phyloP scores from a whole-genome alignment of 2,329 filamentous ascomycete species.

The Aspergillus pseudoterreus region DNA sequence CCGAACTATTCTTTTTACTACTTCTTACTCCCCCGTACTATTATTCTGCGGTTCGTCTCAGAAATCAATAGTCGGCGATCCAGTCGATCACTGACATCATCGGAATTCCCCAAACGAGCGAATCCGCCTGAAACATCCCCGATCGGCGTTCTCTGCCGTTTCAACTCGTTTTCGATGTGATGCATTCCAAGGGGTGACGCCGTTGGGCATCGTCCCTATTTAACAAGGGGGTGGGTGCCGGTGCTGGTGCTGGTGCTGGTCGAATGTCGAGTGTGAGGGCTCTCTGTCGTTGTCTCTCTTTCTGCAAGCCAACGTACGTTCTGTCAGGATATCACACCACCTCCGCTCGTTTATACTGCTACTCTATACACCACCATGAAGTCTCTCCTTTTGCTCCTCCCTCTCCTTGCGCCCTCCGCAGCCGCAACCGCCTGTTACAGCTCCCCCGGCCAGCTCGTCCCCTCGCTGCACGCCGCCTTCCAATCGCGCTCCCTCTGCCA shows the following conservation, averaged over 20 bases:
- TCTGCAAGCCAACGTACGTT: too few relatives aligned
- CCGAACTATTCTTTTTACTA: too few relatives aligned
- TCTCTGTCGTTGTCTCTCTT: too few relatives aligned
- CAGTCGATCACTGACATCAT: slow-evolving; percentile 10
- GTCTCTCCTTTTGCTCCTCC: not conserved
- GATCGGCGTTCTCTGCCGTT: slow-evolving; percentile 18
- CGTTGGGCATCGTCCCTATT: not conserved
- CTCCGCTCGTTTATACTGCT: too few relatives aligned
- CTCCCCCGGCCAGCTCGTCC: not conserved
- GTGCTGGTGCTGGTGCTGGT: too few relatives aligned
- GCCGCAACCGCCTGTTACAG: not conserved
- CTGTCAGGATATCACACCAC: too few relatives aligned
- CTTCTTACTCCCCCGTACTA: too few relatives aligned
- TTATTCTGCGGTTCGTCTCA: slow-evolving; percentile 6
- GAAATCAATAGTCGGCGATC: slow-evolving; percentile 19
- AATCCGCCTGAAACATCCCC: not conserved
- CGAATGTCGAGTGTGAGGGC: too few relatives aligned
- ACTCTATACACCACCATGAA: not conserved
- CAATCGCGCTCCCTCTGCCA: not conserved
- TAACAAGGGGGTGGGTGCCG: not conserved
- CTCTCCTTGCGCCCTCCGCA: not conserved
- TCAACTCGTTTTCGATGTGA: slow-evolving; percentile 3
- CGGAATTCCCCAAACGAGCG: not conserved
- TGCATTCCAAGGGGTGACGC: not conserved
- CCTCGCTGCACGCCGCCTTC: not conserved